Conservation (phyloP, 108 stramenopile species). For the Fistulifera pelliculosa region DNA sequence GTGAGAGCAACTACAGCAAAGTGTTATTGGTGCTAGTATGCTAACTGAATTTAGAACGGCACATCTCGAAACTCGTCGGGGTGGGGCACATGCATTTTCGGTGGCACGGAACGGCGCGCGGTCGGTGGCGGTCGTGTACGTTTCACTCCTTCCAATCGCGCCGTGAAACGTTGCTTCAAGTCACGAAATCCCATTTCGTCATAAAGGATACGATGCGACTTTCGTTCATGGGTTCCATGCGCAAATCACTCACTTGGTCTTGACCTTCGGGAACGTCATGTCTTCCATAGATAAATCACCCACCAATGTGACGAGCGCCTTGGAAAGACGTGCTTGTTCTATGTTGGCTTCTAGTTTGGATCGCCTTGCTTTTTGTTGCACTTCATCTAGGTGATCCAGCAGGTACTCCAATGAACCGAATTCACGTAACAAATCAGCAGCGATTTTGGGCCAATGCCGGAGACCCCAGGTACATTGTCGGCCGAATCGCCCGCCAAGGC, state of each 20-base stretch:
- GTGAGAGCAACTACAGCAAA: too few species aligned
- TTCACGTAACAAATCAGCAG: conserved; percentile 56
- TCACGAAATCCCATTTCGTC: conserved; percentile 50
- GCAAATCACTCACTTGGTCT: conserved; percentile 18
- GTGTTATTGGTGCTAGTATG: too few species aligned
- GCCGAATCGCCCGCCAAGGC: conserved; percentile 81
- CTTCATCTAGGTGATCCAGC: conserved; percentile 34
- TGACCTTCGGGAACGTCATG: conserved; percentile 27
- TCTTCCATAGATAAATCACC: conserved; percentile 23
- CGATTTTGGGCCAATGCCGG: conserved; percentile 89
- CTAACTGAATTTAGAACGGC: too few species aligned
- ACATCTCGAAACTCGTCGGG: too few species aligned
- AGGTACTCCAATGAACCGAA: conserved; percentile 54
- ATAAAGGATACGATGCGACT: conserved; percentile 45
- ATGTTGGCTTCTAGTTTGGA: conserved; percentile 41
- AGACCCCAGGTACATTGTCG: conserved; percentile 83
- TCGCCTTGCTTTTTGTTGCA: conserved; percentile 57
- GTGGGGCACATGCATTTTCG: neutral
- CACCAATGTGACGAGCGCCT: conserved; percentile 33
- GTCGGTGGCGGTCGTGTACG: neutral
- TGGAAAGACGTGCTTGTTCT: conserved; percentile 46
- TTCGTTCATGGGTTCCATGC: conserved; percentile 37
- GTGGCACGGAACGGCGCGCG: neutral
- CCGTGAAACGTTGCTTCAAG: conserved; percentile 26
- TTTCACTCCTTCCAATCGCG: conserved; percentile 15